phyloP scores from a whole-genome alignment of 306 rosid genomes.

The Malus sieversii region DNA sequence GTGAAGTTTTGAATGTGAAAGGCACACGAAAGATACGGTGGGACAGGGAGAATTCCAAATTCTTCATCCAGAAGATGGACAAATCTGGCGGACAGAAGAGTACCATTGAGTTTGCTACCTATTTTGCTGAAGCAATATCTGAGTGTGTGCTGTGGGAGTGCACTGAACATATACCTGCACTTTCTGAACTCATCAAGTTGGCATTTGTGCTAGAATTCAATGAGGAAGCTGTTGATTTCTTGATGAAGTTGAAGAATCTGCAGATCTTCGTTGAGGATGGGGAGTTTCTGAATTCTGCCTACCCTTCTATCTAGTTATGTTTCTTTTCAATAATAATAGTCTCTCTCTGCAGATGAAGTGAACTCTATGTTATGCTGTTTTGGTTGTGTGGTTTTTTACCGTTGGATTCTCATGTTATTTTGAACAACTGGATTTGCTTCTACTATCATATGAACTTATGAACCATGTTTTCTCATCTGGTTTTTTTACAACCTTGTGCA shows the following conservation, averaged over 20 bases:
- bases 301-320: constrained; percentile 8
- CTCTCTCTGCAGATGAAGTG: neutral
- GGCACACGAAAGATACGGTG: constrained; percentile 37
- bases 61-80: constrained; percentile 37
- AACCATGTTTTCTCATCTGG: too few species aligned
- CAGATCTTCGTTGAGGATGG: constrained; percentile 59
- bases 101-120: constrained; percentile 43
- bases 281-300: constrained; percentile 41
- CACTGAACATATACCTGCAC: constrained; percentile 36
- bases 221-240: constrained; percentile 37
- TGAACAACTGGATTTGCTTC: too few species aligned
- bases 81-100: constrained; percentile 11
- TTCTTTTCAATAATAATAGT: too few species aligned
- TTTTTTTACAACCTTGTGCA: too few species aligned
- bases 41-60: constrained; percentile 29
- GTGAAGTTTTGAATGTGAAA: constrained; percentile 16
- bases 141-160: constrained; percentile 46
- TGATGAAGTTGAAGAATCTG: constrained; percentile 57
- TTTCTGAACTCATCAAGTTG: constrained; percentile 48
- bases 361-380: neutral
- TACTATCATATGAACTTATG: too few species aligned
- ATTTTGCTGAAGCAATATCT: constrained; percentile 53
- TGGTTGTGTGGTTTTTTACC: too few species aligned
- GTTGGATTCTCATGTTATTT: too few species aligned
- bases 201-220: constrained; percentile 47